Evolutionary conservation across 208 protist species (phyloP).

Genomic region (Borovskyia barvae): DNA sequence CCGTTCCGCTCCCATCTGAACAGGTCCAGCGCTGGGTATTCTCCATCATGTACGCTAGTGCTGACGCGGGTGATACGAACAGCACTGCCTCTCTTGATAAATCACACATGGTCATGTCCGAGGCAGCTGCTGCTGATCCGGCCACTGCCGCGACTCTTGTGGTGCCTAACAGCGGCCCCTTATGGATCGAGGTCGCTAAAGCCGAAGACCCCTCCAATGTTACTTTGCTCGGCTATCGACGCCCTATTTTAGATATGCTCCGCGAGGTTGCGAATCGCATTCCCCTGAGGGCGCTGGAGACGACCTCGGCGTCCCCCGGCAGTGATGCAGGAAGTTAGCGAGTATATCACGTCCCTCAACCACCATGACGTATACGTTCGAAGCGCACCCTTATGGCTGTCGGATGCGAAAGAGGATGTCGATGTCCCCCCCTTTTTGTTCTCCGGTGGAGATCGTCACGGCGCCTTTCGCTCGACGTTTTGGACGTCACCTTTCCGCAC

Average conservation of each 20-base stretch:
- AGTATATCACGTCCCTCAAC: neutral
- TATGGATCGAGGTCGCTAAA: slow-evolving; percentile 66
- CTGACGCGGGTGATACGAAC: neutral
- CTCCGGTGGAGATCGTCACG: too few species aligned
- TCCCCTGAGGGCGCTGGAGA: slow-evolving; percentile 16
- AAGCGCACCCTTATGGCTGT: too few species aligned
- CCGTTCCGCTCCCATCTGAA: neutral
- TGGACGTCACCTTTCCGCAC: too few species aligned
- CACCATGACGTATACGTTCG: too few species aligned
- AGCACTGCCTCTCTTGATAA: too few species aligned
- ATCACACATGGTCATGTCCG: too few species aligned
- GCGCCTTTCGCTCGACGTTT: too few species aligned
- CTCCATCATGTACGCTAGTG: slow-evolving; percentile 5
- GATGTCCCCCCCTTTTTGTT: too few species aligned
- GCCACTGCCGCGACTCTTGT: neutral
- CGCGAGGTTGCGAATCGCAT: slow-evolving; percentile 47
- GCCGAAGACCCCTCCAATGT: slow-evolving; percentile 58
- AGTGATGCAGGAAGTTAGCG: neutral
- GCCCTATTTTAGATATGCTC: slow-evolving; percentile 56
- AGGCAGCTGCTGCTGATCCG: neutral
- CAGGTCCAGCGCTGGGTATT: slow-evolving; percentile 21
- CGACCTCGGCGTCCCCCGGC: too few species aligned
- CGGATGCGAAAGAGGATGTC: too few species aligned
- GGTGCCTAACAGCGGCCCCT: slow-evolving; percentile 43
- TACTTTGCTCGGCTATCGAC: slow-evolving; percentile 65